Conservation (phyloP, 2,329 filamentous ascomycete species). For the Ophiocordyceps unilateralis region DNA sequence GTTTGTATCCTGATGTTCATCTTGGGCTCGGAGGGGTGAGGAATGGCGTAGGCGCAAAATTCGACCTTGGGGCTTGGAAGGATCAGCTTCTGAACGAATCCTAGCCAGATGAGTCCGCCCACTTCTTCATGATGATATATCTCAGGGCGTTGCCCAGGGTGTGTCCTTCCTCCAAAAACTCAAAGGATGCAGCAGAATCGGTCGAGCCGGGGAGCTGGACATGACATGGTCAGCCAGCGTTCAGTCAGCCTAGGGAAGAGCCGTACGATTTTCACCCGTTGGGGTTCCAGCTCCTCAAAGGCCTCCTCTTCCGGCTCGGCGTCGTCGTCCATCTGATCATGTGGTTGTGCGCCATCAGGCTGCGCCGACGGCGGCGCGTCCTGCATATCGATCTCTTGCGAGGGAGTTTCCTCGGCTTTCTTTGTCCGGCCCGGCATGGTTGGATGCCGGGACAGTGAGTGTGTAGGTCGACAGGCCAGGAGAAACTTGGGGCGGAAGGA, state of each 20-base stretch:
- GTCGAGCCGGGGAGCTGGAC: slow-evolving; percentile 66
- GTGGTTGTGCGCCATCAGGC: slow-evolving; percentile 14
- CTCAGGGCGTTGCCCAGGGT: slow-evolving; percentile 87
- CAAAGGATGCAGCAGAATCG: slow-evolving; percentile 83
- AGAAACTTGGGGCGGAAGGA: no score
- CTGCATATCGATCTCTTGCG: slow-evolving; percentile 24
- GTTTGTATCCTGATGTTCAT: slow-evolving; percentile 98
- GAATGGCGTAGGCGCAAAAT: slow-evolving; percentile 96
- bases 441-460: slow-evolving; percentile 1
- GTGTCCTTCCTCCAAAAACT: slow-evolving; percentile 87
- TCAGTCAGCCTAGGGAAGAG: neutral
- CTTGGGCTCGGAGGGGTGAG: slow-evolving; percentile 85
- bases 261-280: slow-evolving; percentile 45
- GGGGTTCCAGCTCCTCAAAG: slow-evolving; percentile 30
- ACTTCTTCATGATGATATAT: slow-evolving; percentile 99
- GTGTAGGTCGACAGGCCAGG: no score
- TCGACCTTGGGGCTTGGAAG: slow-evolving; percentile 69
- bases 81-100: slow-evolving; percentile 2
- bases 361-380: slow-evolving; percentile 24
- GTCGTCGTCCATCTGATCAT: slow-evolving; percentile 14
- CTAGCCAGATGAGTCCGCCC: slow-evolving; percentile 15
- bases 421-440: slow-evolving; percentile 25
- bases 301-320: slow-evolving; percentile 22
- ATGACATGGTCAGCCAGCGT: neutral
- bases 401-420: slow-evolving; percentile 11